phyloP scores from a whole-genome alignment of 805 yeast species.

The Zygosaccharomyces siamensis region DNA sequence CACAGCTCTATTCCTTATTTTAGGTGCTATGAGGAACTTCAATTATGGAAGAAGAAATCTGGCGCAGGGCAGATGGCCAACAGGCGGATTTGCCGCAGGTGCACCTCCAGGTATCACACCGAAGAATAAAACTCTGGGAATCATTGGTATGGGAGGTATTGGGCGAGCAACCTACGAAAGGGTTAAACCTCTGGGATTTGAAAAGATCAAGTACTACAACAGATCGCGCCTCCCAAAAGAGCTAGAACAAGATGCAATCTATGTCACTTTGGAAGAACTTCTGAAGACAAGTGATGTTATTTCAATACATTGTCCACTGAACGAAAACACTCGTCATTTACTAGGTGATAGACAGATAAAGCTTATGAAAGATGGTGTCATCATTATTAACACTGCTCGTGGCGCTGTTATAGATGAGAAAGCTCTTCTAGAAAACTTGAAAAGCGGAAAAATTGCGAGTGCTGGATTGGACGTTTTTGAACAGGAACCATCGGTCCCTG shows the following conservation, averaged over 20 bases:
- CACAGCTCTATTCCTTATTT: slow-evolving; percentile 52
- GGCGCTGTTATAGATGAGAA: slow-evolving; percentile 69
- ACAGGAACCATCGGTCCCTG: slow-evolving; percentile 57
- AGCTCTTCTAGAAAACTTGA: slow-evolving; percentile 47
- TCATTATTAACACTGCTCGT: slow-evolving; percentile 70
- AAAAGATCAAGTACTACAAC: slow-evolving; percentile 62
- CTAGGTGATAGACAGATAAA: slow-evolving; percentile 52
- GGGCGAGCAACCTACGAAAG: slow-evolving; percentile 72
- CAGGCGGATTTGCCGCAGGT: slow-evolving; percentile 51
- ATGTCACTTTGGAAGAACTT: slow-evolving; percentile 62
- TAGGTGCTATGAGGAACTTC: slow-evolving; percentile 60
- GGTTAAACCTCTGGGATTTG: slow-evolving; percentile 65
- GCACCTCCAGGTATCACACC: slow-evolving; percentile 64
- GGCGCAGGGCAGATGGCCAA: slow-evolving; percentile 55
- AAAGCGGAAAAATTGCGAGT: slow-evolving; percentile 54
- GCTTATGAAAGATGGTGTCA: slow-evolving; percentile 69
- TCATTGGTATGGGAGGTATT: slow-evolving; percentile 83
- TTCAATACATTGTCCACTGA: slow-evolving; percentile 68
- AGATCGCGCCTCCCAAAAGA: slow-evolving; percentile 52
- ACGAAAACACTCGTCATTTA: slow-evolving; percentile 58
- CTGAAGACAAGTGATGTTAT: slow-evolving; percentile 56
- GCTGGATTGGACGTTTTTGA: slow-evolving; percentile 71
- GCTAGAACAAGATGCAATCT: slow-evolving; percentile 58
- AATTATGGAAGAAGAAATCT: slow-evolving; percentile 51
- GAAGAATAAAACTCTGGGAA: slow-evolving; percentile 63